Base-by-base conservation (phyloP, 1,284 basidiomycete genomes). In the Trametes sp. region DNA sequence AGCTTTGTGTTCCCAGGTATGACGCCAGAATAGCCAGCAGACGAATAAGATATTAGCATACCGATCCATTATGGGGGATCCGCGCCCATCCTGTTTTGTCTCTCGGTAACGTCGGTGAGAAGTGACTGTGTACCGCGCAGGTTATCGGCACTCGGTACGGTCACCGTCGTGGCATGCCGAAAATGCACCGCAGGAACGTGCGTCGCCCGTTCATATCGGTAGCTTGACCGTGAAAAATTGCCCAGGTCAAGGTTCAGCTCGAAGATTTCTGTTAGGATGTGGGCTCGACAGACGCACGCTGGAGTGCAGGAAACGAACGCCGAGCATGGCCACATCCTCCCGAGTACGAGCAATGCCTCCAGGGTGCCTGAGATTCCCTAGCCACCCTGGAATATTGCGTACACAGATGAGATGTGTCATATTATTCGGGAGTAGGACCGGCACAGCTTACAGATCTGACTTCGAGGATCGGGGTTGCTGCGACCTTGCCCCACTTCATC, bases 31-130 rank as follows among this genome's bases (percentile, higher is more conserved):
- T 54, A 59, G 52, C 49, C 45, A 21, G 38, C 14, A 54, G 52
- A 42, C 59, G 38, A 60, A 50, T 60, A 60, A 26, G 45, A 31
- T 41, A 54, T 50, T 29, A 48, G 52, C 52, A 29, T 54, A 33
- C 44, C 45, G 36, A 38, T 14, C 59, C 52, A 33, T 31, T 33
- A 21, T 4, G 45, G 45, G 36, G 59, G 59, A 60, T 60, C 59
- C 21, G 59, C 59, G 59, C 21, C 16, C 51, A 38, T 29, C 42
- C 26, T 24, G 31, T 54, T 19, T 19, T 16, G 13, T 29, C 23
- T n/a, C 36, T 54, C 53, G 52, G 45, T 42, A 42, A 42, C 8
- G 52, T 54, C 52, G 52, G 52, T 49, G 59, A 54, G 59, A 54
- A 60, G 52, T 2, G 38, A 26, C 19, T 11, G 29, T 21, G 44